These are phyloP conservation scores for Gyromitra esculenta DNA, from an alignment of 2,329 filamentous ascomycete genomes.

Conservation along the genomic window DNA sequence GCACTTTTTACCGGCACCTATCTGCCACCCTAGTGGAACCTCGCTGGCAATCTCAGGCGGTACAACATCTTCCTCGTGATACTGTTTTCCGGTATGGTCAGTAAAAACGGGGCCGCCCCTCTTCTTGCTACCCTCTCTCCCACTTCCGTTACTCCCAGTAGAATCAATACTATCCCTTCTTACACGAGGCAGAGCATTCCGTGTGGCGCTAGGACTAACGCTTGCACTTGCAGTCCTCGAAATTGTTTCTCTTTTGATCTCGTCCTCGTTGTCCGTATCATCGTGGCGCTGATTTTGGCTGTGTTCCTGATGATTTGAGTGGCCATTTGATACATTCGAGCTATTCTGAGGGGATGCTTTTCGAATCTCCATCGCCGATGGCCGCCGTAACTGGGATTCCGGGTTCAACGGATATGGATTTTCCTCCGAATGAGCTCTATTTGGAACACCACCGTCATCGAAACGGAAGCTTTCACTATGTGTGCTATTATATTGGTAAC, in stretches of 20 bases:
- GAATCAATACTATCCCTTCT: constrained; percentile 50
- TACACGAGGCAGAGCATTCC: constrained; percentile 31
- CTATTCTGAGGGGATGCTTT: constrained; percentile 25
- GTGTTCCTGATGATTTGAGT: constrained; percentile 25
- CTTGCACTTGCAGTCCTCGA: constrained; percentile 50
- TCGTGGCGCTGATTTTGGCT: constrained; percentile 35
- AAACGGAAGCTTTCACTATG: constrained; percentile 35
- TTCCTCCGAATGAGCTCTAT: constrained; percentile 37
- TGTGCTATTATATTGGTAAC: constrained; percentile 45
- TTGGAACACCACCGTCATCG: constrained; percentile 21
- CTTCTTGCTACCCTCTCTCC: constrained; percentile 51
- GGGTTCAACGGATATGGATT: constrained; percentile 12
- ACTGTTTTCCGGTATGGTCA: constrained; percentile 45
- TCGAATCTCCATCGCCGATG: constrained; percentile 17
- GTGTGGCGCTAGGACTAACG: constrained; percentile 41
- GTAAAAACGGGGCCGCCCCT: constrained; percentile 51
- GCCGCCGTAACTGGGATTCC: constrained; percentile 26
- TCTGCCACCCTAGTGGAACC: constrained; percentile 50
- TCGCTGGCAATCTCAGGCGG: constrained; percentile 36
- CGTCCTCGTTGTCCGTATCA: constrained; percentile 50
- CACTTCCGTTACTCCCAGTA: constrained; percentile 30
- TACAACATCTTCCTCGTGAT: constrained; percentile 53
- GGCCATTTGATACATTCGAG: constrained; percentile 20
- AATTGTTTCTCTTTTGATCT: constrained; percentile 50
- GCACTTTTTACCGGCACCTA: constrained; percentile 53